Evolutionary conservation across 2,329 filamentous ascomycete species (phyloP), one percentile per base, ranked within the genome.

Genomic region (Cladosporium sp.): DNA sequence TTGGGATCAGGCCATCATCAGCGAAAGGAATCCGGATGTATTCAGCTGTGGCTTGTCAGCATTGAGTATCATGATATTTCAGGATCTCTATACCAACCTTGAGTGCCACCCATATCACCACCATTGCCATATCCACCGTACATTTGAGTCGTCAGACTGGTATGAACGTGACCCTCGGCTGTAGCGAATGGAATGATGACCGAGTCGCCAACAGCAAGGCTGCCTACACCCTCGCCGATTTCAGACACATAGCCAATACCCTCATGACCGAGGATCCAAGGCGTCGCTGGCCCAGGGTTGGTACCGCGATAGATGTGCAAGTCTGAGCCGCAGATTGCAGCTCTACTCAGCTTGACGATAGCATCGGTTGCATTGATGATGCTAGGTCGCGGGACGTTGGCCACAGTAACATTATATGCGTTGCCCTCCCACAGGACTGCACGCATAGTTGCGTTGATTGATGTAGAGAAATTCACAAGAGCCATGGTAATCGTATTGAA

Each of bases 371-470:
- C 13, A 19, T 58, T 62, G 24, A 61, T 54, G 19, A 64, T 55
- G 17, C 25, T 61, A 3, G 66, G 66, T 8, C 39, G 58, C 3
- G 68, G 67, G 10, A 67, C 20, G 34, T 68, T 61, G 12, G 59
- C 48, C 2, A 69, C 66, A 3, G 58, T 57, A 3, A 72, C 62
- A n/a, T 66, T 57, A 55, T 64, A 68, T 6, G 67, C 62, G 19
- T 63, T 60, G 4, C 67, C 69, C 37, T 64, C 36, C 65, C 64
- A 71, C 4, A 67, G 57, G 2, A 71, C 68, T 10, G 62, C 65
- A 25, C 67, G 68, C 69, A 72, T 72, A 6, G 57, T 58, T 3
- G 48, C 53, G 22, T 60, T 55, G 20, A 60, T 32, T 3, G 36
- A 35, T 3, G 49, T n/a, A 22, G 28, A 47, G 20, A 57, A 9